Evolutionary conservation across 2,329 filamentous ascomycete genomes (phyloP).

Genomic region (Hymenoscyphus repandus): DNA sequence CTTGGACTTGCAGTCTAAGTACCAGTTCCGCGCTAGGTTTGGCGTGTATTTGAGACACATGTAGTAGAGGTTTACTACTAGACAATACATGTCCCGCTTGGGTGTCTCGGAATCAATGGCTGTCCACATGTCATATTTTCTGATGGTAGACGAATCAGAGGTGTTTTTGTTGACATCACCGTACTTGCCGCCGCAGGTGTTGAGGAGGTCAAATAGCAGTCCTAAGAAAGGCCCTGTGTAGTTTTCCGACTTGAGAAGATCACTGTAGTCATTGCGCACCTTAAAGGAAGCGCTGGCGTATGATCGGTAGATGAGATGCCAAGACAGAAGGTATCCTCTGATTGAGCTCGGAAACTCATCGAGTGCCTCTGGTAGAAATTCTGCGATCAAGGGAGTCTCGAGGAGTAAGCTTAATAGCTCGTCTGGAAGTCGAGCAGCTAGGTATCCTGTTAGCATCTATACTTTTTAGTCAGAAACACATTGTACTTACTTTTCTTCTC

Average conservation of each 20-base stretch:
- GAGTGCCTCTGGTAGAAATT: constrained; percentile 59
- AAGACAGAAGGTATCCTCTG: constrained; percentile 79
- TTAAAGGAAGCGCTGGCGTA: constrained; percentile 74
- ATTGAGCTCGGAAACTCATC: constrained; percentile 64
- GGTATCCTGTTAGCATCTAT: constrained; percentile 10
- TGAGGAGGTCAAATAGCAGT: constrained; percentile 80
- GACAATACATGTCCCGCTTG: constrained; percentile 73
- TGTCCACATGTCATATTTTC: constrained; percentile 45
- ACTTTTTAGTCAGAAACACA: background rate
- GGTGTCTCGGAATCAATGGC: constrained; percentile 53
- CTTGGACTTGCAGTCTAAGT: constrained; percentile 71
- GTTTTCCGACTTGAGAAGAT: constrained; percentile 70
- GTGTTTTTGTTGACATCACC: constrained; percentile 67
- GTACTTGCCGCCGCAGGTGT: constrained; percentile 67
- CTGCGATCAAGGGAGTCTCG: constrained; percentile 67
- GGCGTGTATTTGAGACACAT: constrained; percentile 71
- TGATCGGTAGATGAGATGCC: constrained; percentile 85
- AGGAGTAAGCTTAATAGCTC: constrained; percentile 81
- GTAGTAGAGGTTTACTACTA: constrained; percentile 83
- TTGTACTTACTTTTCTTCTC: constrained; percentile 53
- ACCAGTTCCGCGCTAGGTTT: constrained; percentile 78
- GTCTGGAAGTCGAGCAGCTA: constrained; percentile 67
- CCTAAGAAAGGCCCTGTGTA: constrained; percentile 65
- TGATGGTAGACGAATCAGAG: constrained; percentile 53
- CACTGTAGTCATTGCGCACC: constrained; percentile 74